Evolutionary conservation across 2,329 filamentous ascomycete genomes (phyloP), one percentile per base, ranked within the genome.

Genomic region (Cladobotryum mycophilum): DNA sequence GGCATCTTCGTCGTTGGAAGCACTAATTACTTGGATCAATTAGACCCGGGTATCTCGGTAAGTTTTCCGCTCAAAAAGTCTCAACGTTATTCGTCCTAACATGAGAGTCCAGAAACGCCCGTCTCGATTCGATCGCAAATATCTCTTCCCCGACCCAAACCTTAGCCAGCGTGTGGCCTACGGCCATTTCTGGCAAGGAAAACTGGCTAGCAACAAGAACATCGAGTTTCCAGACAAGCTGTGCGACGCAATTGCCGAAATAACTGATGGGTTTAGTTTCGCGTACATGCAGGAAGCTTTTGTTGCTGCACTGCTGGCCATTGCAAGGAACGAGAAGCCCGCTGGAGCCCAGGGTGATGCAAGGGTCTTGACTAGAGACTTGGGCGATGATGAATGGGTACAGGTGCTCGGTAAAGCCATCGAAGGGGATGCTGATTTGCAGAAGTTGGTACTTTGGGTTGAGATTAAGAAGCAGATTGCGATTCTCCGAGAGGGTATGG

Each of bases 231-330:
- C 81, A 82, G 0, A 80, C 60, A 69, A 72, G 53, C 70, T 86
- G 4, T 81, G 77, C 60, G 60, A 62, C 1, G 75, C 77, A n/a
- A 76, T 86, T 53, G 82, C 83, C 3, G 71, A 72, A 9, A 81
- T 85, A 53, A 86, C 82, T 1, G 66, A 78, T 22, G 74, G 74
- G n/a, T 86, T 86, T 64, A 83, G 79, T 56, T 86, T 86, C 61
- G 83, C 83, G 0, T 86, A 86, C 60, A 76, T 86, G 64, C 82
- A 87, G 60, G 84, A 86, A 63, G 82, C 80, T 0, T 86, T 86
- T 60, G 80, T 86, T 1, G 81, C 81, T 1, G 75, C 79, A 2
- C 61, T 86, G 48, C 67, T 86, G 22, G 75, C 78, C 3, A 78
- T 86, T 51, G 83, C 81, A 0, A 68, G 68, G 45, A 53, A 38